A percentile compares a stretch with the other conserved stretches of the same genome.
Evolutionary conservation across 1,284 basidiomycete species (phyloP).

Genomic region (Anthracocystis setariae): DNA sequence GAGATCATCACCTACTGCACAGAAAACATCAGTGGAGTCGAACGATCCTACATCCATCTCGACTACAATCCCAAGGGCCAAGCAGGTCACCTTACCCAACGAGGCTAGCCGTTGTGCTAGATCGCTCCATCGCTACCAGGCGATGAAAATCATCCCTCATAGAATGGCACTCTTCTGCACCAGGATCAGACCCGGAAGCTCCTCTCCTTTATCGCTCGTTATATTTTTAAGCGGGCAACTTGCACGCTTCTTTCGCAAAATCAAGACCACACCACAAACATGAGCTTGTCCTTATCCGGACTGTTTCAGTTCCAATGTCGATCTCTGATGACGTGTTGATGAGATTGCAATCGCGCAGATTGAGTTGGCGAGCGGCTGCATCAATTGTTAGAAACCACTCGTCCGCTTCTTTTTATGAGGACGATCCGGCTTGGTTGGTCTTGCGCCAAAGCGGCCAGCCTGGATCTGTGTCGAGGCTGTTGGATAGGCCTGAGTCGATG

Average conservation of each 20-base stretch:
- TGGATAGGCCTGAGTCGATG: constrained; percentile 12
- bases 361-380: too few relatives aligned
- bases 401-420: constrained; percentile 39
- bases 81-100: constrained; percentile 57
- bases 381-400: constrained; percentile 23
- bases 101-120: constrained; percentile 23
- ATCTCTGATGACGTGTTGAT: neutral
- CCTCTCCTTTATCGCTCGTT: too few relatives aligned
- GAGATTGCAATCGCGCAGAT: neutral
- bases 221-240: too few relatives aligned
- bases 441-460: constrained; percentile 35
- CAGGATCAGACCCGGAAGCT: too few relatives aligned
- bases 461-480: constrained; percentile 37
- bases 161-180: too few relatives aligned
- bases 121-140: too few relatives aligned
- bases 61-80: constrained; percentile 63
- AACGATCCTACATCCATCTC: constrained; percentile 61
- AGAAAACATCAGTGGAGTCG: constrained; percentile 56
- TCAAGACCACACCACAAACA: too few relatives aligned
- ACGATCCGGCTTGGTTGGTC: constrained; percentile 10
- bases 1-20: constrained; percentile 65
- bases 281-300: too few relatives aligned
- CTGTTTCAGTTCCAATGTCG: neutral
- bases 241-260: too few relatives aligned
- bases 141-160: too few relatives aligned